Evolutionary conservation across 2,329 filamentous ascomycete genomes (phyloP), one percentile per base, ranked within the genome.

Genomic region (Blastomyces emzantsi): DNA sequence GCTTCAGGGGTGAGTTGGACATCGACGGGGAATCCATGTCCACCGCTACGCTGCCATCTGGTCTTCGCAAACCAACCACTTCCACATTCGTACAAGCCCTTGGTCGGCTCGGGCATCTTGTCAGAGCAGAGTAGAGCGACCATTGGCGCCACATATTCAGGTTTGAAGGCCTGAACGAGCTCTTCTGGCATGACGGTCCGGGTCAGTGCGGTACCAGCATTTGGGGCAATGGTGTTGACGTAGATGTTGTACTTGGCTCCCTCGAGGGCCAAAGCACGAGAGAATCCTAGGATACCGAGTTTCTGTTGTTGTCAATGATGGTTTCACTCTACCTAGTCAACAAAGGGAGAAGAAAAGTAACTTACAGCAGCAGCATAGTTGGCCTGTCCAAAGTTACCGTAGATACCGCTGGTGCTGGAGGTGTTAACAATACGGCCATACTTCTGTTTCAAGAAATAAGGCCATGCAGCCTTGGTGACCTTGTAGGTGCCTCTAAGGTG

Each of bases 81-180:
- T 71, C 94, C 94, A 70, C 93, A 90, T 80, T 99, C 94, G 79
- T 92, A 99, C 58, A 99, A 84, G 62, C 88, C 88, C 68, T 93
- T 93, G 64, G 92, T 97, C 69, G 89, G 86, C 73, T 89, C 85
- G 36, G 94, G 93, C 62, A 92, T 87, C 79, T 90, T 90, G 80
- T 99, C 94, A 17, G 85, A 88, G 75, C 87, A 90, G 64, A 99
- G 89, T 54, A 92, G 86, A 63, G 93, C 86, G 61, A 99, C 92
- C 47, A 97, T 80, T 66, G 94, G 94, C 62, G 94, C 94, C 76
- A 99, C 92, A 78, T 96, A 97, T 74, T 97, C 93, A 65, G 94
- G 94, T 87, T 97, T 99, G 84, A 99, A 96, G 56, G 94, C 93
- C 81, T 97, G 92, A 22, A 99, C 92, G 81, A 97, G 87, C 81